Base-by-base conservation (phyloP, 1,284 basidiomycete species). In the Vanrija sp. region DNA sequence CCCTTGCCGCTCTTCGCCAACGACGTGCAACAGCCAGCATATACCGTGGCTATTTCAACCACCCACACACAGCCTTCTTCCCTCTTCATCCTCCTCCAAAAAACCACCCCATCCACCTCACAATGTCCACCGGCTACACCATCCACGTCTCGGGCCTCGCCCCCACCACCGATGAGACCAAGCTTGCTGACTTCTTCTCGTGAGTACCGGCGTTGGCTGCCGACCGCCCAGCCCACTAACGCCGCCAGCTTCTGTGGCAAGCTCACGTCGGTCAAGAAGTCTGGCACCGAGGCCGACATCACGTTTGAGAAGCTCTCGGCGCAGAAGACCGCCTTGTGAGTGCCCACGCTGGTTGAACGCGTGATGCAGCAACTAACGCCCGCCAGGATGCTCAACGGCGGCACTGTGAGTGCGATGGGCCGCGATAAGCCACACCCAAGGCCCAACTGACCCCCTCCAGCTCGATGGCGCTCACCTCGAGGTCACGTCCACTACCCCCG, bases 391-490 rank as follows among this genome's bases (percentile, higher is more conserved):
- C 65, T 74, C 46, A 76, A 76, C 66, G 75, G 75, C 51, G 75
- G 75, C 29, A 77, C 75, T 50, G 74, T 76, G 55, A 64, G 74
- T 72, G 34, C 34, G 34, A 19, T 10, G 3, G 23, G 10, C 15
- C 45, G 28, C 45, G 29, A 28, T 28, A 28, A 34, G 29, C 28
- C 12, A 15, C 25, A 3, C 5, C 34, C 10, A 52, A 12, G 12
- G 5, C 12, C 19, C 7, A 6, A 10, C 55, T 57, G 28, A 57
- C 25, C 6, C 28, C 25, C 0, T 34, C 16, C 57, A 71, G 66
- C 73, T 78, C 53, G 75, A 78, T 61, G 76, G 76, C 38, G 75
- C 76, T 47, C 76, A 78, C 63, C 69, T 78, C 55, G 75, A 77
- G 60, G 77, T 78, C 51, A 76, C 74, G 14, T 67, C 74, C 15